Conservation (phyloP, 345 rosid genomes). For the Sonneratia caseolaris region DNA sequence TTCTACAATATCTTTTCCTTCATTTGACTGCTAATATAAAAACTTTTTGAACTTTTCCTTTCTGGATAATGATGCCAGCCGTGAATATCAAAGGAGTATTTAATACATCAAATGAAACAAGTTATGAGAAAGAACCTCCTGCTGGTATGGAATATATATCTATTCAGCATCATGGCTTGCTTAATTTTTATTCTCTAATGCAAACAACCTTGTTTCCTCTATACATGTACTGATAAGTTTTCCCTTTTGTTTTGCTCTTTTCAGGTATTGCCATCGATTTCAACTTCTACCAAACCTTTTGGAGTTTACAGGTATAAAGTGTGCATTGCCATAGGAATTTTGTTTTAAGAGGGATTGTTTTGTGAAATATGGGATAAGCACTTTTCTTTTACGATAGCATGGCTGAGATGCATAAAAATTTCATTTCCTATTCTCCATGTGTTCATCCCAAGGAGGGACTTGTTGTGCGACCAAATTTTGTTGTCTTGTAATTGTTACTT, state of each 20-base stretch:
- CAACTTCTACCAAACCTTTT: constrained; percentile 91
- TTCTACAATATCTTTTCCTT: constrained; percentile 1
- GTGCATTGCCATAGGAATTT: not conserved
- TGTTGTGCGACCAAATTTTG: not conserved
- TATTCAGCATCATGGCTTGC: not conserved
- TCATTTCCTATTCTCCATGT: not conserved
- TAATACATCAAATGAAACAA: constrained; percentile 93
- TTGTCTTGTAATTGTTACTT: not conserved
- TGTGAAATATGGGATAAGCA: not conserved
- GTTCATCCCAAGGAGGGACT: not conserved
- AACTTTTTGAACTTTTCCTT: constrained; percentile 9
- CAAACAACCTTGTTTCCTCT: not conserved
- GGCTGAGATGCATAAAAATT: not conserved
- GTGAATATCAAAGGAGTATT: constrained; percentile 96
- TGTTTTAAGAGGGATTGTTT: not conserved
- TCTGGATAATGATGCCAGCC: constrained; percentile 47
- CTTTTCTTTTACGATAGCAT: not conserved
- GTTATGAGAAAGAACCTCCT: constrained; percentile 86
- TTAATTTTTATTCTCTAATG: not conserved
- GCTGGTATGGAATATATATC: constrained; percentile 30
- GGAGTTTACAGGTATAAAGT: constrained; percentile 86
- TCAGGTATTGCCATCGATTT: constrained; percentile 82
- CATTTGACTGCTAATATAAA: constrained; percentile 10
- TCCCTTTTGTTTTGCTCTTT: constrained; percentile 13
- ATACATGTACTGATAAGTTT: not conserved